Evolutionary conservation across 2,329 filamentous ascomycete species (phyloP).

Genomic region (Stagonosporopsis vannaccii): DNA sequence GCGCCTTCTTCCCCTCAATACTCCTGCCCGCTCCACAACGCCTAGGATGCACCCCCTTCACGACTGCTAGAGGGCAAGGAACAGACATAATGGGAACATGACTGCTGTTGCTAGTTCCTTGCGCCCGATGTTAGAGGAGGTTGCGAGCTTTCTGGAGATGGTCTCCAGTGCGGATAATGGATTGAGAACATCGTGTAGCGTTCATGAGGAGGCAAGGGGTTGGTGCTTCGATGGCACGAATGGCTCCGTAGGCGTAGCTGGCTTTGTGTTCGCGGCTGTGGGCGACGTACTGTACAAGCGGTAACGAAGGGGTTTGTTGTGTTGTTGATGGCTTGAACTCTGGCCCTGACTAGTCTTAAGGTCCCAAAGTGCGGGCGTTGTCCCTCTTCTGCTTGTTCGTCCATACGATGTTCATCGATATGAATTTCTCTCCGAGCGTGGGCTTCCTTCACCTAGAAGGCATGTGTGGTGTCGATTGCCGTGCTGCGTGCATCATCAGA

Average conservation of each 20-base stretch:
- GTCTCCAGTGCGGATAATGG: neutral
- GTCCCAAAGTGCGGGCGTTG: neutral
- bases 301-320: neutral
- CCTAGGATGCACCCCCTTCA: neutral
- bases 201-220: neutral
- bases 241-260: no score
- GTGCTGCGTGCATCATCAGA: neutral
- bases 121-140: neutral
- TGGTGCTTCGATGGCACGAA: no score
- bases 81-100: neutral
- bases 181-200: neutral
- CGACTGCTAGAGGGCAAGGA: neutral
- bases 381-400: neutral
- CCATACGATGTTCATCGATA: neutral
- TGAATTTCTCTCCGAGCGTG: neutral
- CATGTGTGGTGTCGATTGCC: neutral
- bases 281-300: neutral
- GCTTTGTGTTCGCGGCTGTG: neutral
- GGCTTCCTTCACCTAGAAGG: neutral
- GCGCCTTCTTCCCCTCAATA: no score
- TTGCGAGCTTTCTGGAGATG: neutral
- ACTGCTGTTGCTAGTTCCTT: neutral
- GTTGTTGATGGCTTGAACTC: neutral
- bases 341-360: neutral
- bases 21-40: neutral